Conservation (phyloP, 2,329 filamentous ascomycete species). For the Aspergillus fumigatus region DNA sequence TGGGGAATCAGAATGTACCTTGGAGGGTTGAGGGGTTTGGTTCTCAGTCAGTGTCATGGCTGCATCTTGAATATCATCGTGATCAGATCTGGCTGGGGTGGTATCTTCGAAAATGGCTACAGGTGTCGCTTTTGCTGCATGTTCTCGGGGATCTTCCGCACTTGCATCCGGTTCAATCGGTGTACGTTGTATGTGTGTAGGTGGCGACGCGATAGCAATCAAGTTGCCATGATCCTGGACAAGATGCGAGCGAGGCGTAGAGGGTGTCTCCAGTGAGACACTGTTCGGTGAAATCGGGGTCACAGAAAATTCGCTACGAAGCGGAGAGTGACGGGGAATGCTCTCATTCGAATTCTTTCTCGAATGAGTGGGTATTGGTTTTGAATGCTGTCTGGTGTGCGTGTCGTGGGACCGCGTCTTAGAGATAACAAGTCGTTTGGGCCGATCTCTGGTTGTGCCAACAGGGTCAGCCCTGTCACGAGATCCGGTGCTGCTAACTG, state of each 20-base stretch:
- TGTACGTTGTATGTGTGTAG: neutral
- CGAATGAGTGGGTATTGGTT: slow-evolving; percentile 19
- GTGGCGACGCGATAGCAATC: neutral
- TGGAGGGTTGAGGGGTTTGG: neutral
- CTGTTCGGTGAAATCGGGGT: slow-evolving; percentile 42
- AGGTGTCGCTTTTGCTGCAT: slow-evolving; percentile 10
- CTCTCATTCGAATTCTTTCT: slow-evolving; percentile 22
- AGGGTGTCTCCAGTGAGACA: slow-evolving; percentile 13
- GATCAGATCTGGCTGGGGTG: slow-evolving; percentile 4
- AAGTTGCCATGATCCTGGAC: neutral
- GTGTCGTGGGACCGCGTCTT: slow-evolving; percentile 25
- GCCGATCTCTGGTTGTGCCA: slow-evolving; percentile 24
- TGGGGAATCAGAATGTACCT: neutral
- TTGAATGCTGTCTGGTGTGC: slow-evolving; percentile 4
- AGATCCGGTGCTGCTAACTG: slow-evolving; percentile 25
- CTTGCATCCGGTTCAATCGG: neutral
- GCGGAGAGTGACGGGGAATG: slow-evolving; percentile 7
- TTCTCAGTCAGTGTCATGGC: neutral
- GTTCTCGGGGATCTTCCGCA: neutral
- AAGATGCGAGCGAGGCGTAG: neutral
- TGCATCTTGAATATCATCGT: neutral
- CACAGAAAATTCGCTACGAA: slow-evolving; percentile 4
- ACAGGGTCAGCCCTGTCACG: slow-evolving; percentile 29
- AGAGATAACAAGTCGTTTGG: slow-evolving; percentile 30
- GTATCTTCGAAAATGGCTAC: slow-evolving; percentile 26